These are phyloP conservation scores for Apiotrichum veenhuisii DNA, from an alignment of 1,284 basidiomycete genomes.

Conservation along the genomic window DNA sequence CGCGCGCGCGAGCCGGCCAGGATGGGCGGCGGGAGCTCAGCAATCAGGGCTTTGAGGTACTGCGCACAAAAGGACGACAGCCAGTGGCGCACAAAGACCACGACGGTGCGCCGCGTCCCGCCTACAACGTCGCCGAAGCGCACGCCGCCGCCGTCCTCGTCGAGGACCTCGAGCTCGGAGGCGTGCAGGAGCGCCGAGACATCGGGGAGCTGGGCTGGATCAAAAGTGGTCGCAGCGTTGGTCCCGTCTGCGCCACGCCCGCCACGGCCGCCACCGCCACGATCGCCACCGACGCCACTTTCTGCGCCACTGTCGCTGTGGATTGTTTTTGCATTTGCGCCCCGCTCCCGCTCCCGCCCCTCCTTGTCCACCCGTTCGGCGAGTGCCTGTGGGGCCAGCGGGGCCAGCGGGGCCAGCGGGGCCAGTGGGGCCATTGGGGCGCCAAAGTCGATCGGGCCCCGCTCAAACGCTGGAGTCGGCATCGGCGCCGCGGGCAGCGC, in stretches of 20 bases:
- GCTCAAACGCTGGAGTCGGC: background rate
- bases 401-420: too few relatives aligned
- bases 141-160: constrained; percentile 63
- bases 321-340: background rate
- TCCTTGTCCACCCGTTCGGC: too few relatives aligned
- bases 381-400: too few relatives aligned
- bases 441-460: background rate
- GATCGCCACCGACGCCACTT: too few relatives aligned
- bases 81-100: constrained; percentile 55
- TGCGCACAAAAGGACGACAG: constrained; percentile 74
- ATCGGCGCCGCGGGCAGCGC: background rate
- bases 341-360: background rate
- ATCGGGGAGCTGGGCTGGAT: constrained; percentile 26
- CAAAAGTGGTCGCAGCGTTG: too few relatives aligned
- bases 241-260: too few relatives aligned
- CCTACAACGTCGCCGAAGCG: constrained; percentile 70
- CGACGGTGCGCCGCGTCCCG: constrained; percentile 55
- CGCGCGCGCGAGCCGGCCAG: constrained; percentile 55
- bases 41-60: constrained; percentile 68
- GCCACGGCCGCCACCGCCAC: constrained; percentile 11
- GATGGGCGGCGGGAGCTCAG: constrained; percentile 55
- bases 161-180: constrained; percentile 60
- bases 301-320: too few relatives aligned
- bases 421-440: background rate
- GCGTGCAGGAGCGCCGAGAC: constrained; percentile 56